Percentiles rank a stretch among this genome's conserved stretches.
Conservation (phyloP, 2,329 filamentous ascomycete genomes). For the Cytospora paraplurivora region DNA sequence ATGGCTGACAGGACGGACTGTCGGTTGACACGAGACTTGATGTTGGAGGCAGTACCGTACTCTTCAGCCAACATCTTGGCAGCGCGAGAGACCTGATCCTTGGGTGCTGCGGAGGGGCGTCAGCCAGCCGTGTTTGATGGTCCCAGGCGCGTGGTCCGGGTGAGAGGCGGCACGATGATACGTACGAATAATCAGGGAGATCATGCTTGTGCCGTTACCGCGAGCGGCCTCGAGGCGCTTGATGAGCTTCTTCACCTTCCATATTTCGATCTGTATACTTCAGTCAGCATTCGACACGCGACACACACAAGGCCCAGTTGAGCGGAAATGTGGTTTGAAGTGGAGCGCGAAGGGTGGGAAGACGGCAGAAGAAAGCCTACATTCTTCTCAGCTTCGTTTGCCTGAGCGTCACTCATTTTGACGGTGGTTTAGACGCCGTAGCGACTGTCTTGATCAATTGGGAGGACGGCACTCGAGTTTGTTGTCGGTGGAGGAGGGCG, state of each 20-base stretch:
- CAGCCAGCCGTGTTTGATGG: conserved; percentile 33
- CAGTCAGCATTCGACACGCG: conserved; percentile 33
- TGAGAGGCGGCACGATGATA: conserved; percentile 30
- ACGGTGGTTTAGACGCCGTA: conserved; percentile 33
- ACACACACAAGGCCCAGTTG: conserved; percentile 9
- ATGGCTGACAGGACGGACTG: conserved; percentile 98
- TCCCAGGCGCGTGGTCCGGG: conserved; percentile 20
- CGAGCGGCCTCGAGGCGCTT: conserved; percentile 96
- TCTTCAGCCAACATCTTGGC: conserved; percentile 99
- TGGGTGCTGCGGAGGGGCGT: conserved; percentile 68
- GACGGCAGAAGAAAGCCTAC: conserved; percentile 46
- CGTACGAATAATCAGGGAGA: conserved; percentile 97
- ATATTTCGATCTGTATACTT: conserved; percentile 66
- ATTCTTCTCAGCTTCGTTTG: conserved; percentile 97
- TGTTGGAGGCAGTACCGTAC: conserved; percentile 98
- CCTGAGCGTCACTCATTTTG: conserved; percentile 85
- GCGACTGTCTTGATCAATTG: conserved; percentile 25
- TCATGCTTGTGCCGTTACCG: conserved; percentile 99
- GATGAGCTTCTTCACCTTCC: conserved; percentile 99
- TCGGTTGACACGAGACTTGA: conserved; percentile 98
- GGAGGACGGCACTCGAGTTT: conserved; percentile 16
- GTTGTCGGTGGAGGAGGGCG: conserved; percentile 1
- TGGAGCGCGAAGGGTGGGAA: not conserved
- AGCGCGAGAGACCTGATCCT: conserved; percentile 94
- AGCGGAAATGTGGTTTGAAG: not conserved